Evolutionary conservation across 2,329 filamentous ascomycete genomes (phyloP), one percentile per base, ranked within the genome.

Genomic region (Epichloe amarillans): DNA sequence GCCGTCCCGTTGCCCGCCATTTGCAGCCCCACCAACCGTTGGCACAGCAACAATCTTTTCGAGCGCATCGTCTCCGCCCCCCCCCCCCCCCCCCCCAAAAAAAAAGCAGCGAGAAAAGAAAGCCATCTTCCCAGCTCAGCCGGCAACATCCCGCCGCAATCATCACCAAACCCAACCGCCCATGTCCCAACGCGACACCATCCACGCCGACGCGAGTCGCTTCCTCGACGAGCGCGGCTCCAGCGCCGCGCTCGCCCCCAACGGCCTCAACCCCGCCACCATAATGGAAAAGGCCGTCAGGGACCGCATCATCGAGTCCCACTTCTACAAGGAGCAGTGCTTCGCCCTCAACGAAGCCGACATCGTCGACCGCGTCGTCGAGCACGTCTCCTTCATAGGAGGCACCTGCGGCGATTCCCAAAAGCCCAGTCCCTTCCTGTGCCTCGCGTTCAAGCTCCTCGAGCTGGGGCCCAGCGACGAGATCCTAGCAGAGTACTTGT

Each of bases 311-410:
- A 82, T 90, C 58, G 89, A 95, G 63, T 88, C 83, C 49, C 94
- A 95, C 71, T 98, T 95, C 73, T 98, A 89, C 86, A 96, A 96
- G 69, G 93, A 97, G 70, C 90, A 96, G 71, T 96, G 93, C 66
- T 98, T 97, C 69, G 93, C 86, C 41, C 76, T 98, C 57, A 98
- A 97, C 71, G 82, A 84, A 64, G 80, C 80, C 49, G 79, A 83
- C 67, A 73, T 98, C 5, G 84, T 95, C 60, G 88, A 96, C 70
- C 87, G 93, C 56, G 90, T 94, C 0, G 86, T 88, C 26, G 85
- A 91, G 59, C 77, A 83, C 67, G 78, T 98, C 45, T 77, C 72
- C 46, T 93, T 85, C 67, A 79, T 98, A 51, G 93, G 90, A 55
- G 93, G 93, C 58, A 95, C 89, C 5, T 88, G 88, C 61, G 89